Evolutionary conservation across 495 filamentous ascomycete genomes (phyloP), one percentile per base, ranked within the genome.

Genomic region (Pseudevernia furfuracea): DNA sequence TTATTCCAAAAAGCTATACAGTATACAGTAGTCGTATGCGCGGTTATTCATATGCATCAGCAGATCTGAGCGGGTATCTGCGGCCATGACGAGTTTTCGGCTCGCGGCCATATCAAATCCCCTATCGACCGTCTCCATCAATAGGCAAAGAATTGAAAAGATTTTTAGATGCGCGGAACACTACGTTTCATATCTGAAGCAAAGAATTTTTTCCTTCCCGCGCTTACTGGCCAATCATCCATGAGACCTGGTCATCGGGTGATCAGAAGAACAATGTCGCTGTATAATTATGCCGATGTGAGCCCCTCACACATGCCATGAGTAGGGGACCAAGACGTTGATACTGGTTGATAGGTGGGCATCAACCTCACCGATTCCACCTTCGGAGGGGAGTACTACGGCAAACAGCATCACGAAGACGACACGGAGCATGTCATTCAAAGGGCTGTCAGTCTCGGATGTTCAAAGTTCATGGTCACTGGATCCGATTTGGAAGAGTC

Each of bases 281-380:
- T 36, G 34, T 44, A 44, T n/a, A 73, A 78, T 68, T 87, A 85
- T 70, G 79, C 83, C 36, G 84, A 87, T 81, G 84, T 87, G 69
- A 75, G 82, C 75, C 32, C 36, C 52, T 17, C 41, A 36, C 9
- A 14, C 15, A 39, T n/a, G n/a, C 60, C 60, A 60, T 41, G 37
- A 17, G 8, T 17, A 30, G 2, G 15, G 23, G n/a, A 9, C 12
- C 25, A 32, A 15, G n/a, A 17, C 19, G 17, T 44, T 36, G 36
- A 57, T 17, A 7, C 37, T 62, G 46, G 43, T 60, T 38, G 59
- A 53, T 8, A 87, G 84, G 83, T 97, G 61, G 94, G 94, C 43
- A 96, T 98, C 78, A 98, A 98, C 76, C 80, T 98, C 46, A 87
- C 89, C 59, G 94, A 97, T 66, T 85, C 88, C 32, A 87, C 96